Evolutionary conservation across 2,329 filamentous ascomycete genomes (phyloP), one percentile per base, ranked within the genome.

Genomic region (Botrytis squamosa): DNA sequence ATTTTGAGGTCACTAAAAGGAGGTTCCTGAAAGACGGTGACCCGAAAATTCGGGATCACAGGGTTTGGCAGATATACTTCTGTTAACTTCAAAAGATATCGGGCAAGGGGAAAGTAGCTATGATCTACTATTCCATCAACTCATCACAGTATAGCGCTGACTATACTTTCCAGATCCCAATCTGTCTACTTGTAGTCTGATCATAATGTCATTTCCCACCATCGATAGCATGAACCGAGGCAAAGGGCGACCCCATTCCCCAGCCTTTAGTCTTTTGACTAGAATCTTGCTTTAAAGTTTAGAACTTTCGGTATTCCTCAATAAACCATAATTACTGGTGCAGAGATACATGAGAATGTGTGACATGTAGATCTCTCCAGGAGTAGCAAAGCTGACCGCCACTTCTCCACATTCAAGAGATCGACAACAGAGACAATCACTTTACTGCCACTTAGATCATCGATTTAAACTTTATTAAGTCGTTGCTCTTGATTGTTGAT

Each of bases 341-440:
- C 38, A 20, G 12, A 40, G 25, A 38, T 25, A 29, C 25, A 4
- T 40, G 29, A n/a, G n/a, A 52, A 12, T 10, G 16, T 52, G 18
- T 68, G 38, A 9, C 12, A 55, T 55, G 46, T 38, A 8, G 49
- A 68, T 57, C 66, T 42, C 18, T 52, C 9, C 7, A 52, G 38
- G 38, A 55, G 9, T 57, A 33, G 36, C 12, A 12, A 20, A 42
- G n/a, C 36, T 25, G n/a, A 42, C 6, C 25, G 20, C 40, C 14
- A 57, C 22, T 55, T 57, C 49, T 33, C 66, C 66, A 57, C 52
- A 69, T n/a, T 22, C 38, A 57, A 42, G 22, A 67, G n/a, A 57
- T 57, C 36, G 29, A 57, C 49, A 42, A 42, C 20, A 29, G 14
- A 20, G 49, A 18, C 25, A 33, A 5, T 42, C 49, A 68, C 49